A percentile compares a stretch with the other conserved stretches of the same genome.
phyloP scores from a whole-genome alignment of 2,329 filamentous ascomycete genomes.

The Diaporthe eres region DNA sequence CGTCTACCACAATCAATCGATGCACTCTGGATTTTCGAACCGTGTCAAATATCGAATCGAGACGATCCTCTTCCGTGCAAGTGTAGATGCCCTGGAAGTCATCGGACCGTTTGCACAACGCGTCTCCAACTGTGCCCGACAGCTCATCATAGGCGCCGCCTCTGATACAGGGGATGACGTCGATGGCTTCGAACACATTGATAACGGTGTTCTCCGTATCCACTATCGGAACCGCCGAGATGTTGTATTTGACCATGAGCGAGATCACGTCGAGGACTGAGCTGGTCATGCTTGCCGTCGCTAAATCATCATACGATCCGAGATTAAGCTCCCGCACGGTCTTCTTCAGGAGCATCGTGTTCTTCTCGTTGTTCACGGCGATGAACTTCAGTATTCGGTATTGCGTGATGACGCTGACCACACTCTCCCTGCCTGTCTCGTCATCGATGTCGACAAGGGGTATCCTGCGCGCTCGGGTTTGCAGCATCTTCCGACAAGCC shows the following conservation, averaged over 20 bases:
- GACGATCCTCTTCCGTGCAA: slow-evolving; percentile 89
- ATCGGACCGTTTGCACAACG: slow-evolving; percentile 86
- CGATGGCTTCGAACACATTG: slow-evolving; percentile 97
- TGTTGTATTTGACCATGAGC: slow-evolving; percentile 91
- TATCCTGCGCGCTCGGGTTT: slow-evolving; percentile 92
- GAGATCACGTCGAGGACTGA: slow-evolving; percentile 96
- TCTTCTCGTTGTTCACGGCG: slow-evolving; percentile 88
- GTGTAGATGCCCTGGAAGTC: slow-evolving; percentile 98
- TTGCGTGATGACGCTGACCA: slow-evolving; percentile 97
- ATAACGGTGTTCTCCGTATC: slow-evolving; percentile 83
- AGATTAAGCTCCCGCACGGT: slow-evolving; percentile 86
- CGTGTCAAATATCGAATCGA: slow-evolving; percentile 97
- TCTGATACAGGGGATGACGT: slow-evolving; percentile 96
- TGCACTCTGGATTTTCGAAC: slow-evolving; percentile 96
- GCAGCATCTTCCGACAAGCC: slow-evolving; percentile 93
- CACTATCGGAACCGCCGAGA: slow-evolving; percentile 94
- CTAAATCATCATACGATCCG: slow-evolving; percentile 85
- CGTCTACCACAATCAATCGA: slow-evolving; percentile 92
- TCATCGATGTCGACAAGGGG: slow-evolving; percentile 94
- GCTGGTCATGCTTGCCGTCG: slow-evolving; percentile 88
- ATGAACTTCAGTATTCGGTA: slow-evolving; percentile 99
- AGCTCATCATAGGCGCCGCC: slow-evolving; percentile 94
- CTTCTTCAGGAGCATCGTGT: slow-evolving; percentile 91
- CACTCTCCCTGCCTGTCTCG: slow-evolving; percentile 91
- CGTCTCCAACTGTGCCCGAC: slow-evolving; percentile 87